Evolutionary conservation across 192 early-diverging fungal genomes (phyloP).

Genomic region (Chytriomyces sp.): DNA sequence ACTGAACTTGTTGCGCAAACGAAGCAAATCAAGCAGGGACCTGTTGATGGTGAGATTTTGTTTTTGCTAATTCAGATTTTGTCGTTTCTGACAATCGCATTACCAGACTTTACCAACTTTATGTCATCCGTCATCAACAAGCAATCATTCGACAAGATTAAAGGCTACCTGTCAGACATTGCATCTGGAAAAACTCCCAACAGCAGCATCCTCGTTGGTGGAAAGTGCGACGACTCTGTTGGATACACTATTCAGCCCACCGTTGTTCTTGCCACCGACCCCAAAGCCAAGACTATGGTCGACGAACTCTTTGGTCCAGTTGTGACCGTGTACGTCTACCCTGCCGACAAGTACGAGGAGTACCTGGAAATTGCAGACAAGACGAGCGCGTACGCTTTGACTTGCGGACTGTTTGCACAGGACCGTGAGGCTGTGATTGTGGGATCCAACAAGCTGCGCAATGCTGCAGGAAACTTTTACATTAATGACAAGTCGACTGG

Average conservation of each 20-base stretch:
- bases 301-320: slow-evolving; percentile 98
- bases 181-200: slow-evolving; percentile 61
- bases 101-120: slow-evolving; percentile 80
- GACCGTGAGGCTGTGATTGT: slow-evolving; percentile 79
- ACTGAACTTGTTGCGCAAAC: slow-evolving; percentile 67
- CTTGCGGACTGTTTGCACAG: slow-evolving; percentile 88
- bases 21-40: slow-evolving; percentile 81
- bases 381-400: slow-evolving; percentile 88
- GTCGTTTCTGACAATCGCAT: not conserved
- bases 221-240: slow-evolving; percentile 79
- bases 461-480: slow-evolving; percentile 97
- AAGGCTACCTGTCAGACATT: slow-evolving; percentile 84
- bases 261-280: slow-evolving; percentile 84
- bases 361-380: slow-evolving; percentile 75
- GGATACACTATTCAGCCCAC: slow-evolving; percentile 95
- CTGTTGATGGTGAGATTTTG: slow-evolving; percentile 64
- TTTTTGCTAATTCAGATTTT: not conserved
- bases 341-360: slow-evolving; percentile 76
- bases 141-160: slow-evolving; percentile 92
- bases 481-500: slow-evolving; percentile 99
- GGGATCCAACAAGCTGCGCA: slow-evolving; percentile 76
- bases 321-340: slow-evolving; percentile 89
- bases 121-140: slow-evolving; percentile 90
- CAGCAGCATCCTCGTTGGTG: slow-evolving; percentile 89
- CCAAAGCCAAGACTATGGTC: slow-evolving; percentile 80